These are phyloP conservation scores for Diaporthe sp. DNA, from an alignment of 2,329 filamentous ascomycete species.

Conservation along the genomic window DNA sequence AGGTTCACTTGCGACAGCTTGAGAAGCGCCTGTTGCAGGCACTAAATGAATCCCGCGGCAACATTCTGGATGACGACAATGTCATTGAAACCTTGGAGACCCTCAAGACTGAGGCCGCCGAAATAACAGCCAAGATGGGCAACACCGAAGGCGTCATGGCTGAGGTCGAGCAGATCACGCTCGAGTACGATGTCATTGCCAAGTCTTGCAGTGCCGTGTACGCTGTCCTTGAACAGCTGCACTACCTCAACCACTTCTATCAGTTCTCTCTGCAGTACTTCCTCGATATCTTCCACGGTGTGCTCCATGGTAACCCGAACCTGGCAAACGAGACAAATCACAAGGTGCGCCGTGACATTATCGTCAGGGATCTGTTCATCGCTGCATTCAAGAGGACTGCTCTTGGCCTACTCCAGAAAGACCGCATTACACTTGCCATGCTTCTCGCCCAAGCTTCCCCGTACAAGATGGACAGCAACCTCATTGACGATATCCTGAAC, in stretches of 20 bases:
- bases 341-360: conserved; percentile 84
- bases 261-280: conserved; percentile 99
- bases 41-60: conserved; percentile 95
- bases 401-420: conserved; percentile 90
- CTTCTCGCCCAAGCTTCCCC: conserved; percentile 95
- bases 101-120: conserved; percentile 95
- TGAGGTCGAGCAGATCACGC: conserved; percentile 95
- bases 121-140: conserved; percentile 95
- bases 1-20: conserved; percentile 93
- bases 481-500: conserved; percentile 90
- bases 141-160: conserved; percentile 98
- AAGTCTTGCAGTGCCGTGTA: conserved; percentile 97
- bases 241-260: conserved; percentile 99
- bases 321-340: conserved; percentile 78
- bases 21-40: conserved; percentile 95
- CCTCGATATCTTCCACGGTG: conserved; percentile 94
- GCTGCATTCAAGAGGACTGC: conserved; percentile 95
- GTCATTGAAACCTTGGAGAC: conserved; percentile 98
- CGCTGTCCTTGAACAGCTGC: conserved; percentile 94
- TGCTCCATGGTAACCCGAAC: conserved; percentile 83
- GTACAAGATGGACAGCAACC: conserved; percentile 90
- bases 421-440: conserved; percentile 93
- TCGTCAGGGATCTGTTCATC: conserved; percentile 90
- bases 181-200: conserved; percentile 93
- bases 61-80: conserved; percentile 97